Conservation (phyloP, 352 stramenopile genomes). For the Phytopythium boreale region DNA sequence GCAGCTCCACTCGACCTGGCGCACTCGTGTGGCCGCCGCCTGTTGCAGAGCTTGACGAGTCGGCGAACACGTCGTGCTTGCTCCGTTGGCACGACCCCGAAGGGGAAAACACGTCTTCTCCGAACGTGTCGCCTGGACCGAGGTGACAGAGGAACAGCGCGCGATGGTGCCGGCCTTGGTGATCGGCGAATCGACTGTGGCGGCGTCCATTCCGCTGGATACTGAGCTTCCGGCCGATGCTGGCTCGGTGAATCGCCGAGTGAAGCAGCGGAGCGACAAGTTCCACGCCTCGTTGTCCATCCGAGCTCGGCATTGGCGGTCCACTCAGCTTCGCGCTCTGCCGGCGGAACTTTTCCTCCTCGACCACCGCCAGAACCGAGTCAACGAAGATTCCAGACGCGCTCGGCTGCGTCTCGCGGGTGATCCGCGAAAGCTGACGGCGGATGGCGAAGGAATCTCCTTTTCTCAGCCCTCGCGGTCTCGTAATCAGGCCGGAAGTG, state of each 20-base stretch:
- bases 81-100: slow-evolving; percentile 28
- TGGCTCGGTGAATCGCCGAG: slow-evolving; percentile 10
- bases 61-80: slow-evolving; percentile 36
- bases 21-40: background rate
- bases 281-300: background rate
- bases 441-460: slow-evolving; percentile 6
- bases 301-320: background rate
- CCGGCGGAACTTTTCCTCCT: slow-evolving; percentile 19
- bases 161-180: background rate
- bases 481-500: background rate
- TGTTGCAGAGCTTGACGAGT: slow-evolving; percentile 2
- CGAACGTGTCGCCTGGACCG: slow-evolving; percentile 41
- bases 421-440: slow-evolving; percentile 10
- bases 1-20: slow-evolving; percentile 18
- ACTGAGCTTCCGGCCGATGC: slow-evolving; percentile 14
- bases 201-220: background rate
- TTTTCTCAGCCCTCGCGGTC: background rate
- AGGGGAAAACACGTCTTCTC: slow-evolving; percentile 39
- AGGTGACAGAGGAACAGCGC: slow-evolving; percentile 38
- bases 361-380: slow-evolving; percentile 51
- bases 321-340: background rate
- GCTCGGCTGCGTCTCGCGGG: background rate
- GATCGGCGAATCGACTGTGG: background rate
- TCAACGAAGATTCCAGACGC: slow-evolving; percentile 33
- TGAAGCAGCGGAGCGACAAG: slow-evolving; percentile 2